Evolutionary conservation across 176 grass and related monocot species (phyloP).

Genomic region (Oryza punctata): DNA sequence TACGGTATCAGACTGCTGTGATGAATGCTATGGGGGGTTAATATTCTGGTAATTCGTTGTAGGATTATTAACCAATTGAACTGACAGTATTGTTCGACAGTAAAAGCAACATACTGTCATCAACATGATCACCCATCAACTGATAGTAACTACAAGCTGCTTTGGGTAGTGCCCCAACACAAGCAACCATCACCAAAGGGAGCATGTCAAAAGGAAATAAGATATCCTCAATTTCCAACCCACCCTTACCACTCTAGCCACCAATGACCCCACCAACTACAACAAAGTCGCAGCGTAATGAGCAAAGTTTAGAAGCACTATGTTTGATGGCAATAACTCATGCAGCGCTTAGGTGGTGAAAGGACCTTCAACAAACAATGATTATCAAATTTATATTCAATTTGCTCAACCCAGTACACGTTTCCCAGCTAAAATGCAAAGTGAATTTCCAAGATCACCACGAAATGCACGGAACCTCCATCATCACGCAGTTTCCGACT

Average conservation of each 20-base stretch:
- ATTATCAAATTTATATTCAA: background rate
- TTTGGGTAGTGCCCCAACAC: conserved; percentile 1
- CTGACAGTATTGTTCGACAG: background rate
- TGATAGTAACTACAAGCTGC: background rate
- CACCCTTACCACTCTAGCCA: background rate
- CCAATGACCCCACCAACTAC: background rate
- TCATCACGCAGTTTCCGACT: background rate
- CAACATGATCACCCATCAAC: conserved; percentile 11
- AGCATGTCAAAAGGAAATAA: background rate
- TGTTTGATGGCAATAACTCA: background rate
- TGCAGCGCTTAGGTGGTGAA: background rate
- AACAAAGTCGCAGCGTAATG: background rate
- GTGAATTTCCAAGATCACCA: background rate
- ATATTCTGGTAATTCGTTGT: background rate
- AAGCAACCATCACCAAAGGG: background rate
- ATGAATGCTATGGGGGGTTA: background rate
- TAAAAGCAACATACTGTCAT: background rate
- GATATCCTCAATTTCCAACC: background rate
- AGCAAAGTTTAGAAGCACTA: background rate
- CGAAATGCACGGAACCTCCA: background rate
- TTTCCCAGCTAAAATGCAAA: background rate
- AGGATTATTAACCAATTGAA: background rate
- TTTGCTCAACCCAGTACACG: background rate
- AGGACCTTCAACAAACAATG: background rate
- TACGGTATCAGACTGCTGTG: background rate